These are phyloP conservation scores for Phialophora tarda DNA, from an alignment of 2,329 filamentous ascomycete genomes.

Conservation along the genomic window DNA sequence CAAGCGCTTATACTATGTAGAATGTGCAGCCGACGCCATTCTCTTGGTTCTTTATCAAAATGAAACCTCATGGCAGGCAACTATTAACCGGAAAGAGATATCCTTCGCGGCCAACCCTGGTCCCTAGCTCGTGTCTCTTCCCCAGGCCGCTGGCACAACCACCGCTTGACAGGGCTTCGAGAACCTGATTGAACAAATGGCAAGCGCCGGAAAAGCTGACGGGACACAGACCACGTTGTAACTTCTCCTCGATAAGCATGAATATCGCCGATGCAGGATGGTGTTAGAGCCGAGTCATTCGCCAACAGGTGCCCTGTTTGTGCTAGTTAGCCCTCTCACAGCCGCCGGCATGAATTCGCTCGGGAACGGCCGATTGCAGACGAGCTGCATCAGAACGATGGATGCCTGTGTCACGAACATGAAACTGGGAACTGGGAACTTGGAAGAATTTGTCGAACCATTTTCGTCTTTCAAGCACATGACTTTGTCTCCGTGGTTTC, in stretches of 20 bases:
- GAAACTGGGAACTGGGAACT: background rate
- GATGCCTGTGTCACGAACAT: background rate
- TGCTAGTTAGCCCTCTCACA: conserved; percentile 10
- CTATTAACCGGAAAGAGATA: background rate
- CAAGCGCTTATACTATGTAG: background rate
- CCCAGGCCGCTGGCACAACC: conserved; percentile 1
- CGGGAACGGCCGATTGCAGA: background rate
- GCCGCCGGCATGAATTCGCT: background rate
- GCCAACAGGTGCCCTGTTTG: conserved; percentile 6
- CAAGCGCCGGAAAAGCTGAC: background rate
- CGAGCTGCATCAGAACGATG: conserved; percentile 1
- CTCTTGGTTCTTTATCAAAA: background rate
- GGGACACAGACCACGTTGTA: background rate
- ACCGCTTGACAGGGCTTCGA: background rate
- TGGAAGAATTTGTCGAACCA: background rate
- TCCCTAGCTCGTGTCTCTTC: background rate
- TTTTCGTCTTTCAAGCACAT: background rate
- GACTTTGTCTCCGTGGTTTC: background rate
- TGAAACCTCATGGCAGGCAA: background rate
- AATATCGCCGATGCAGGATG: background rate
- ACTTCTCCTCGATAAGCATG: background rate
- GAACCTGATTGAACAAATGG: background rate
- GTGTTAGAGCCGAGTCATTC: background rate
- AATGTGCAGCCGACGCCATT: conserved; percentile 3
- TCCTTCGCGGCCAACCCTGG: conserved; percentile 8